Evolutionary conservation across 2,329 filamentous ascomycete species (phyloP), one percentile per base, ranked within the genome.

Genomic region (Calonectria pseudoturangicola): DNA sequence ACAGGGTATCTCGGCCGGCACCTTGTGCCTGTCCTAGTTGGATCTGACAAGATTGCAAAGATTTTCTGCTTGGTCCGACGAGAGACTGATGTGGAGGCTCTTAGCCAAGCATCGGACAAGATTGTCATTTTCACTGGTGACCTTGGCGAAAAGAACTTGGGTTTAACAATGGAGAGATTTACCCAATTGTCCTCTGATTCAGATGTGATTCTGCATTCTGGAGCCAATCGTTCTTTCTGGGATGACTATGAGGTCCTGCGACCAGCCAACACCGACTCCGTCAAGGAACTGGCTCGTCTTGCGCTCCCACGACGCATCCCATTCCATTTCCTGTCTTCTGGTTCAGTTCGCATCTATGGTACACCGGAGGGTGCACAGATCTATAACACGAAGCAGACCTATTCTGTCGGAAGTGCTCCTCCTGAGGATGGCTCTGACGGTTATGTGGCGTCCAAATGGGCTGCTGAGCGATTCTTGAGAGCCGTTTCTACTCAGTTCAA

Each of bases 381-480:
- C 6, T 48, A 48, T 10, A 48, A 48, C 45, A 48, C 25, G 7
- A n/a, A 48, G 2, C 25, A 27, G 3, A 41, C 12, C 10, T n/a
- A 48, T 2, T 15, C 45, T 2, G 45, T 48, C 13, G 45, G 45
- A 48, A 27, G 25, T 27, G 8, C 25, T 48, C 45, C 45, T 48
- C 45, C 45, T 15, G n/a, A 48, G 13, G 45, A 48, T 27, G 45
- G 45, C n/a, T 48, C 45, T 48, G 45, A 48, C 45, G 45, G 45
- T 21, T 48, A 48, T 48, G 45, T 48, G 45, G 45, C 45, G 25
- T 48, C 45, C 21, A 48, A 48, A 8, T 48, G 45, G 45, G 45
- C 45, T 27, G 45, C 45, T 15, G 45, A 48, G 21, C 45, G 45
- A 4, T 27, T 48, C 7, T 27, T 48, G 45, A 48, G 45, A 27